A percentile compares a stretch with the other conserved stretches of the same genome.
Evolutionary conservation across 2,329 filamentous ascomycete genomes (phyloP).

Genomic region (Pseudogymnoascus sp.): DNA sequence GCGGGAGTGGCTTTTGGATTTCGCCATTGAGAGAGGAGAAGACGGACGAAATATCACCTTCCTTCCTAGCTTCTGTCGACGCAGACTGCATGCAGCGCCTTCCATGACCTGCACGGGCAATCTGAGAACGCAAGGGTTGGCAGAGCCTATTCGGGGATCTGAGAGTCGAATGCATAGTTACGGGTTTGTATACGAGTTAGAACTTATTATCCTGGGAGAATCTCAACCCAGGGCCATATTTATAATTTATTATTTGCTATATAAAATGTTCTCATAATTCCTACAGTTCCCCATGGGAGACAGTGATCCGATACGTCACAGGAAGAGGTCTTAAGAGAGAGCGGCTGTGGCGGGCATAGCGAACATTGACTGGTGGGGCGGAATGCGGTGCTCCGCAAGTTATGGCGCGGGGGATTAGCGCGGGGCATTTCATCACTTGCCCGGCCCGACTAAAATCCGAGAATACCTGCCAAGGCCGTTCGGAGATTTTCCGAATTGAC

Average conservation of each 20-base stretch:
- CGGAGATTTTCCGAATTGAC: background rate
- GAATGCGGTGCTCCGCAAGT: background rate
- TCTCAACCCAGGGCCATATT: background rate
- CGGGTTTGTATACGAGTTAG: background rate
- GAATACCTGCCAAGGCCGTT: background rate
- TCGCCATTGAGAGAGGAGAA: conserved; percentile 52
- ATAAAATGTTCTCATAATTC: background rate
- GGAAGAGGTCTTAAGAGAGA: background rate
- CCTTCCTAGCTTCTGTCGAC: conserved; percentile 28
- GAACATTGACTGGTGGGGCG: conserved; percentile 1
- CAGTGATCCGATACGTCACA: conserved; percentile 5
- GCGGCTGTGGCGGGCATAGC: background rate
- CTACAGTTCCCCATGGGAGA: background rate
- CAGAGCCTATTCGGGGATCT: conserved; percentile 1
- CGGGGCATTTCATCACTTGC: background rate
- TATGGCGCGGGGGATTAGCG: background rate
- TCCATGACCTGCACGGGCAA: background rate
- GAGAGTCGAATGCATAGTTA: conserved; percentile 4
- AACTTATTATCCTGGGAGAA: background rate
- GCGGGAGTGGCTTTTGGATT: conserved; percentile 40
- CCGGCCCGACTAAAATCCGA: background rate
- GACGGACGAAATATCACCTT: conserved; percentile 55
- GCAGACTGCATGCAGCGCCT: background rate
- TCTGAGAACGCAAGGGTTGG: background rate
- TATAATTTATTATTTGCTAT: background rate